Percentiles rank a stretch among this genome's conserved stretches.
phyloP scores from a whole-genome alignment of 805 yeast genomes.

The Saturnispora saitoi region DNA sequence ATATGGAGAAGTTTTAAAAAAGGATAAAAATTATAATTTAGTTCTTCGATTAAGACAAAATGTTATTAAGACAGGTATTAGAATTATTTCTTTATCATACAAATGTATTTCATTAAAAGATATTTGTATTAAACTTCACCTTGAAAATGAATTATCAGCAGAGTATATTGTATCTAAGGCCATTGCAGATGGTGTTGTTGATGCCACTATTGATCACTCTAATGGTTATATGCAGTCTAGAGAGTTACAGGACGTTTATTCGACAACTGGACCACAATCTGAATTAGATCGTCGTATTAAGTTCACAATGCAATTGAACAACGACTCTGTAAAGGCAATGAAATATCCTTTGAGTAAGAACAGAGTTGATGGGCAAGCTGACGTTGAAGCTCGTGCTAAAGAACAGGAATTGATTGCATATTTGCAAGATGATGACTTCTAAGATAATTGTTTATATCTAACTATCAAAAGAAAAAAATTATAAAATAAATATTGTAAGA shows the following conservation, averaged over 20 bases:
- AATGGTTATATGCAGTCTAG: constrained; percentile 85
- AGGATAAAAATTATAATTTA: constrained; percentile 75
- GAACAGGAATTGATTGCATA: constrained; percentile 36
- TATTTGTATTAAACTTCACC: constrained; percentile 82
- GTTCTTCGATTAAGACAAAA: constrained; percentile 89
- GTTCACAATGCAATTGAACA: constrained; percentile 83
- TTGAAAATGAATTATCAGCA: constrained; percentile 91
- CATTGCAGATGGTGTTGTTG: constrained; percentile 94
- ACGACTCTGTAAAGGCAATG: constrained; percentile 91
- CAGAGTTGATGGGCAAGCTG: constrained; percentile 40
- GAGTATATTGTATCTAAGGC: constrained; percentile 97
- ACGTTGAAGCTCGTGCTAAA: constrained; percentile 47
- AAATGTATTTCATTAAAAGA: constrained; percentile 87
- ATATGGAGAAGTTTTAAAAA: constrained; percentile 52
- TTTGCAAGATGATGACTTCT: constrained; percentile 42
- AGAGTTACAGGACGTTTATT: constrained; percentile 79
- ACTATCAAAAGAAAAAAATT: not conserved
- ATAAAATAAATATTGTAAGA: not conserved
- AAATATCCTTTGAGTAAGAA: constrained; percentile 67
- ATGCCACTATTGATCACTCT: constrained; percentile 86
- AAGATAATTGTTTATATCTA: not conserved
- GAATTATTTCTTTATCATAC: constrained; percentile 86
- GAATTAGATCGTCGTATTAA: constrained; percentile 90
- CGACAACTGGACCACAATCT: constrained; percentile 77
- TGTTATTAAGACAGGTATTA: constrained; percentile 95